phyloP scores from a whole-genome alignment of 345 rosid species.

The Lenwebbia sp. region DNA sequence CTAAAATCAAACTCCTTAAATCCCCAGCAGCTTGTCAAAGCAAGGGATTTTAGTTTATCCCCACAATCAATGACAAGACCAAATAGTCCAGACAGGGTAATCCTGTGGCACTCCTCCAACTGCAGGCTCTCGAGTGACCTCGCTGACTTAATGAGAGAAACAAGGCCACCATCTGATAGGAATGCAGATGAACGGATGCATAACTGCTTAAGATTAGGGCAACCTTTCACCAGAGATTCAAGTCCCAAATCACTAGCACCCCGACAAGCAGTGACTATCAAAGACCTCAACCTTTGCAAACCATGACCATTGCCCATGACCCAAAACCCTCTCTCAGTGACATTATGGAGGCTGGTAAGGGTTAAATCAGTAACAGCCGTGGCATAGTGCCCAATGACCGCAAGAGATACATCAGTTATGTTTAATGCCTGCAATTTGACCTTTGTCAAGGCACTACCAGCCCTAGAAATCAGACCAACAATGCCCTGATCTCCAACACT shows the following conservation, averaged over 20 bases:
- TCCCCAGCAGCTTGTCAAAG: slow-evolving; percentile 66
- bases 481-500: slow-evolving; percentile 86
- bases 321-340: slow-evolving; percentile 90
- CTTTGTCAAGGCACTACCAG: slow-evolving; percentile 34
- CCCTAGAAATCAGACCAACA: slow-evolving; percentile 39
- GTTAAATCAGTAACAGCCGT: slow-evolving; percentile 56
- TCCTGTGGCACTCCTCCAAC: slow-evolving; percentile 93
- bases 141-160: slow-evolving; percentile 54
- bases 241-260: slow-evolving; percentile 76
- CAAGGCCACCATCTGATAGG: slow-evolving; percentile 71
- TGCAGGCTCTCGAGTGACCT: slow-evolving; percentile 65
- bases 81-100: slow-evolving; percentile 80
- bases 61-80: slow-evolving; percentile 68
- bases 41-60: slow-evolving; percentile 52
- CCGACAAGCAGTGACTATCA: slow-evolving; percentile 48
- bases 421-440: slow-evolving; percentile 70
- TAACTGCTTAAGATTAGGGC: slow-evolving; percentile 67
- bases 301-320: slow-evolving; percentile 91
- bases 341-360: slow-evolving; percentile 45
- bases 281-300: slow-evolving; percentile 62
- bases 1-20: slow-evolving; percentile 44
- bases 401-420: slow-evolving; percentile 80
- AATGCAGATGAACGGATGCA: slow-evolving; percentile 38
- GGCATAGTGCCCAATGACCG: slow-evolving; percentile 91
- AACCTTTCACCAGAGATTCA: slow-evolving; percentile 69